Evolutionary conservation across 106 monocot species (phyloP), one percentile per base, ranked within the genome.

Genomic region (Dendrobium huoshanense): DNA sequence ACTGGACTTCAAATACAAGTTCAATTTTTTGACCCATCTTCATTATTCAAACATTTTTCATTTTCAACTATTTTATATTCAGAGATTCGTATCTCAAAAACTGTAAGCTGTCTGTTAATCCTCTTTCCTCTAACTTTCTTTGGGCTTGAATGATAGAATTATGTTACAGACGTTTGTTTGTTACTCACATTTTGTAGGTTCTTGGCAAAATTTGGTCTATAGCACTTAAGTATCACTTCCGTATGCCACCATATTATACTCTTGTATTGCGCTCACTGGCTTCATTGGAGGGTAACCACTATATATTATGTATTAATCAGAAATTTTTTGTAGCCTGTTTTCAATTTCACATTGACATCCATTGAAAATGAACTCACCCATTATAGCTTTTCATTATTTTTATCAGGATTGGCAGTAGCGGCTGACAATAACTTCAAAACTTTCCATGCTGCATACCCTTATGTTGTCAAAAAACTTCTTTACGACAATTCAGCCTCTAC

Each of bases 391-490:
- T 51, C 15, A 3, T 83, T 65, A 16, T 64, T 43, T 56, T 88
- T 27, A 42, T 29, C 90, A 94, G 96, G 96, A 40, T 77, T 97
- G 82, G 96, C 96, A 13, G 56, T 97, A 40, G 94, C 96, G 77
- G 92, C 86, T 79, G 96, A 97, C 82, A 86, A 79, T 29, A 81
- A 90, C 59, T 97, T 97, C 45, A 94, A 87, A 80, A 90, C 96
- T 80, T 97, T 97, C 86, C 85, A 90, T 85, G 92, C 96, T 88
- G 96, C 96, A 83, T 97, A 90, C 42, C 94, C 94, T 67, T 97
- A 86, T 90, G 96, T 97, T 85, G 87, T 92, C 25, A 82, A 79
- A 72, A 97, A 92, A 76, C 92, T 97, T 81, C 83, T 97, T 77
- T 84, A 85, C 73, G 94, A 97, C 72, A 92, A 94, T 85, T 97